phyloP scores from a whole-genome alignment of 2,329 filamentous ascomycete species.

The Venturia carpophila region DNA sequence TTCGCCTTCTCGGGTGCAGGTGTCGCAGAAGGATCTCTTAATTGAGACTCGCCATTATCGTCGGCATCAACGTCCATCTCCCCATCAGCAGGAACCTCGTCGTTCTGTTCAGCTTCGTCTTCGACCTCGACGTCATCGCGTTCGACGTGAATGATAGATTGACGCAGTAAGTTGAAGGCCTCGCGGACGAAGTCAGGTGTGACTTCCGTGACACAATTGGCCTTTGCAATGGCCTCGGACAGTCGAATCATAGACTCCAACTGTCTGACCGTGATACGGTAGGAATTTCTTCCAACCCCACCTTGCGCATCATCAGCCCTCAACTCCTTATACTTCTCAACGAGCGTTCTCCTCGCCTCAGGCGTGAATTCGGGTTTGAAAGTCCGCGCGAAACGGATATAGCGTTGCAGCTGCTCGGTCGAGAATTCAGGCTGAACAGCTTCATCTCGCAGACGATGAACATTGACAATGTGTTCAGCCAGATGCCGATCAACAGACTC shows the following conservation, averaged over 20 bases:
- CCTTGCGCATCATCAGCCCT: conserved; percentile 89
- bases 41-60: conserved; percentile 34
- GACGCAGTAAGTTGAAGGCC: conserved; percentile 81
- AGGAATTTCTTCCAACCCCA: conserved; percentile 87
- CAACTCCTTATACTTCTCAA: conserved; percentile 92
- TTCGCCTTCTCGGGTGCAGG: conserved; percentile 46
- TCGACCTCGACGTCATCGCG: conserved; percentile 96
- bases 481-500: conserved; percentile 84
- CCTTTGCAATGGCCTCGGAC: conserved; percentile 95
- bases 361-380: conserved; percentile 90
- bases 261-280: conserved; percentile 94
- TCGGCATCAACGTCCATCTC: conserved; percentile 30
- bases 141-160: conserved; percentile 96
- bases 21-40: conserved; percentile 32
- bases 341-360: conserved; percentile 76
- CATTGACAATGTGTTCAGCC: conserved; percentile 86
- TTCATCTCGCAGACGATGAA: conserved; percentile 87
- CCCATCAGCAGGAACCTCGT: conserved; percentile 33
- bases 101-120: conserved; percentile 53
- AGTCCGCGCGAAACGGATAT: conserved; percentile 91
- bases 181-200: conserved; percentile 78
- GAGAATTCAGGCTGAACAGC: conserved; percentile 89
- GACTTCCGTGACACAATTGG: conserved; percentile 90
- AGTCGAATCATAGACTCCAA: conserved; percentile 92
- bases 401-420: conserved; percentile 92